These are phyloP conservation scores for Penicillium sp. DNA, from an alignment of 2,329 filamentous ascomycete genomes.

Conservation along the genomic window DNA sequence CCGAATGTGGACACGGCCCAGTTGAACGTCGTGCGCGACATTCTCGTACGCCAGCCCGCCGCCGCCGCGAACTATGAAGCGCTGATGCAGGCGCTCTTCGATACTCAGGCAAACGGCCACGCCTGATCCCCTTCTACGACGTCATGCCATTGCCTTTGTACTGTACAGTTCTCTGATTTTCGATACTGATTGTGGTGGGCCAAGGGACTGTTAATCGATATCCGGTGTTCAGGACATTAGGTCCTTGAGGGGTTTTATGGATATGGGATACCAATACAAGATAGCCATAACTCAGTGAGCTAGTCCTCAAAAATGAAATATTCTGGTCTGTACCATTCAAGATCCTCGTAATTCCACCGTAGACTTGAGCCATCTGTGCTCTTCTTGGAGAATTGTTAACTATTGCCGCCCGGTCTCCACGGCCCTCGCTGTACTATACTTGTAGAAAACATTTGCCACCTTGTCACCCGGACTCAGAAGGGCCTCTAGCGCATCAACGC, in stretches of 20 bases:
- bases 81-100: slow-evolving; percentile 44
- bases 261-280: slow-evolving; percentile 15
- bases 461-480: not conserved
- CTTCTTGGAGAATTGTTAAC: not conserved
- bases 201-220: not conserved
- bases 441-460: no score
- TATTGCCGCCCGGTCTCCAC: no score
- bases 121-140: slow-evolving; percentile 6
- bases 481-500: no score
- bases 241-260: slow-evolving; percentile 13
- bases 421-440: no score
- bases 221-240: slow-evolving; percentile 13
- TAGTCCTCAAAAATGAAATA: not conserved
- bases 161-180: slow-evolving; percentile 21
- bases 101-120: slow-evolving; percentile 37
- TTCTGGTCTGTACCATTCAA: not conserved
- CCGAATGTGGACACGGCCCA: slow-evolving; percentile 69
- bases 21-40: slow-evolving; percentile 70
- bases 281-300: not conserved
- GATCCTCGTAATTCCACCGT: not conserved
- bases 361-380: not conserved
- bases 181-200: not conserved
- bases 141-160: slow-evolving; percentile 7
- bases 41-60: slow-evolving; percentile 66
- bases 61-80: slow-evolving; percentile 60